phyloP scores from a whole-genome alignment of 345 rosid genomes.

The Moringa oleifera region DNA sequence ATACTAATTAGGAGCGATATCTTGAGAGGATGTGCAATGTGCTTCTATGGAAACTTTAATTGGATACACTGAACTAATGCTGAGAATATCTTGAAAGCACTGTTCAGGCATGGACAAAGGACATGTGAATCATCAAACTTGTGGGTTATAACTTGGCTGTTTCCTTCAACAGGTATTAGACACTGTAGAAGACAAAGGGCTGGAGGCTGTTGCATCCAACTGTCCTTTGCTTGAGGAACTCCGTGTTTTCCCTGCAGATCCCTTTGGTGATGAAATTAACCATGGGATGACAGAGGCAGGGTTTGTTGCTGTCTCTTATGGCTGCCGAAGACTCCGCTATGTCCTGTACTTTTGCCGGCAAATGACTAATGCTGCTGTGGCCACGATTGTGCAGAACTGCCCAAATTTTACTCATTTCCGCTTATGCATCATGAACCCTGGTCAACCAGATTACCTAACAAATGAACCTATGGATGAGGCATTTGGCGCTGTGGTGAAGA shows the following conservation, averaged over 20 bases:
- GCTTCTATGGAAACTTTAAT: neutral
- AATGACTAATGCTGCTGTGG: conserved; percentile 74
- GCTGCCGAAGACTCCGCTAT: conserved; percentile 54
- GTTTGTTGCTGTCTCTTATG: conserved; percentile 53
- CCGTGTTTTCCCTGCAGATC: conserved; percentile 66
- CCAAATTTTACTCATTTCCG: conserved; percentile 71
- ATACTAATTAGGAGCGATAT: neutral
- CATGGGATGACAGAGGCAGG: conserved; percentile 61
- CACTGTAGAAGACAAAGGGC: conserved; percentile 61
- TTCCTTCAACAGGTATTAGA: conserved; percentile 49
- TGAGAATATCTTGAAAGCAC: neutral
- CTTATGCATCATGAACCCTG: conserved; percentile 66
- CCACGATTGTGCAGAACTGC: conserved; percentile 56
- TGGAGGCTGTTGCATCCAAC: conserved; percentile 46
- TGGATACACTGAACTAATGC: neutral
- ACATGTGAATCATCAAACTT: neutral
- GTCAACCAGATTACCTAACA: conserved; percentile 58
- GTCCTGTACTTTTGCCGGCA: conserved; percentile 65
- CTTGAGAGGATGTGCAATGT: neutral
- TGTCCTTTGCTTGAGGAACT: conserved; percentile 66
- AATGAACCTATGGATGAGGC: conserved; percentile 69
- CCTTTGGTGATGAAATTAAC: conserved; percentile 44
- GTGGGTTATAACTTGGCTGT: neutral
- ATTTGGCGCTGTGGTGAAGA: conserved; percentile 64
- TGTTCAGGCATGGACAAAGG: neutral